phyloP scores from a whole-genome alignment of 176 grass and related monocot genomes.

The Oryza glumipatula region DNA sequence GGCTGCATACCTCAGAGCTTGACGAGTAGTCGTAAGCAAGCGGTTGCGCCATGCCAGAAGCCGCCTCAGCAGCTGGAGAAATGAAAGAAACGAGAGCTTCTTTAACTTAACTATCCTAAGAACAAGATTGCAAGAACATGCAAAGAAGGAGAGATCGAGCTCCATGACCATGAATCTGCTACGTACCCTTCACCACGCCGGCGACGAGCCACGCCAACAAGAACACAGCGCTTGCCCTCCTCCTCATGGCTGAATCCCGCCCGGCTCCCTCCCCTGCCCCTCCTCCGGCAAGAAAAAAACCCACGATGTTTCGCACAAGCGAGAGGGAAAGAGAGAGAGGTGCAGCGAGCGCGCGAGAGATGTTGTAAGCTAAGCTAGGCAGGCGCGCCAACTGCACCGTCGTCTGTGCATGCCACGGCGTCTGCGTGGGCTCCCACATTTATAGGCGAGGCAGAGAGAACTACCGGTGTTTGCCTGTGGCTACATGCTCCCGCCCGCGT shows the following conservation, averaged over 20 bases:
- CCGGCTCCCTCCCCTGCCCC: no score
- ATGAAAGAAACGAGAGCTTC: not conserved
- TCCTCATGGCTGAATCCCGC: conserved; percentile 19
- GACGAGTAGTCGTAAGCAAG: conserved; percentile 57
- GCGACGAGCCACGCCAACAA: conserved; percentile 11
- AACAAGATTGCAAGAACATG: not conserved
- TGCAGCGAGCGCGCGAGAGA: not conserved
- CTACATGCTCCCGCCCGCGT: not conserved
- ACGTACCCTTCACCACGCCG: conserved; percentile 32
- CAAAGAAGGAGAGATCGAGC: not conserved
- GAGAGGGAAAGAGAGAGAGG: not conserved
- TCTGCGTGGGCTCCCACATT: conserved; percentile 37
- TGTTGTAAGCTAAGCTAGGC: not conserved
- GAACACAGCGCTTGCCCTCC: conserved; percentile 9
- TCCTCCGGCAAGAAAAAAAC: not conserved
- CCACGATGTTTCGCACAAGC: not conserved
- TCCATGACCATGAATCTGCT: not conserved
- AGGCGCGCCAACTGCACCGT: conserved; percentile 32
- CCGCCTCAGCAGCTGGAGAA: conserved; percentile 10
- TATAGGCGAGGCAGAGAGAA: conserved; percentile 26
- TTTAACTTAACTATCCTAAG: not conserved
- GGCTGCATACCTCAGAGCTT: conserved; percentile 47
- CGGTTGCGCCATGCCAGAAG: conserved; percentile 25
- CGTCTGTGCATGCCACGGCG: conserved; percentile 48
- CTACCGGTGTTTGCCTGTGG: no score